Evolutionary conservation across 2,329 filamentous ascomycete species (phyloP).

Genomic region (Talaromyces funiculosus): DNA sequence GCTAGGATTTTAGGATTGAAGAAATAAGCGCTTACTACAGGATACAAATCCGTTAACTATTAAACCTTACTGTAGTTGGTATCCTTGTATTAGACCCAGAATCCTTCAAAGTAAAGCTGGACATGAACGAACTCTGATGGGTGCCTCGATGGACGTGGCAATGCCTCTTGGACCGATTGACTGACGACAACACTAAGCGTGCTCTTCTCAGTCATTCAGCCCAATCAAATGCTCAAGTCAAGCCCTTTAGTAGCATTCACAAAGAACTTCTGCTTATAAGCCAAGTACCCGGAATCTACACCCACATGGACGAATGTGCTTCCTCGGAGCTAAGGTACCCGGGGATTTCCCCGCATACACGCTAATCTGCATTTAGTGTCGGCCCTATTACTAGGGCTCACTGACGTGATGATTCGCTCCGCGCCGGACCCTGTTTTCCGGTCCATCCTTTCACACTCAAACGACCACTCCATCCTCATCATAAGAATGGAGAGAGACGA

Average conservation of each 20-base stretch:
- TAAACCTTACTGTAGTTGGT: too few relatives aligned
- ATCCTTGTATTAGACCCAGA: too few relatives aligned
- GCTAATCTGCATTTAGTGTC: neutral
- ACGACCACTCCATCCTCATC: neutral
- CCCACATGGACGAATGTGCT: neutral
- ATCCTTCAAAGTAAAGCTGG: neutral
- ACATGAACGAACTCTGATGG: neutral
- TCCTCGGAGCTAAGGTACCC: neutral
- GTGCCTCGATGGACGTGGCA: neutral
- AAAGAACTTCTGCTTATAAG: constrained; percentile 2
- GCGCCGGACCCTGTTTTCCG: neutral
- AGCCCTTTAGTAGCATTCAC: neutral
- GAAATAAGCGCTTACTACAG: too few relatives aligned
- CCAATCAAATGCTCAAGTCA: neutral
- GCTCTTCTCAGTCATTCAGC: neutral
- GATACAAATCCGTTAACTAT: too few relatives aligned
- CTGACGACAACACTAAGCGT: neutral
- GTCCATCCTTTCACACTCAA: neutral
- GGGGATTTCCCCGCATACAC: neutral
- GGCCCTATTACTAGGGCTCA: neutral
- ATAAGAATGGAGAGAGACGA: neutral
- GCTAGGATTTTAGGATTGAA: neutral
- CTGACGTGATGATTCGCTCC: neutral
- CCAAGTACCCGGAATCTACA: too few relatives aligned
- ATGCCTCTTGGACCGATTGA: neutral